phyloP scores from a whole-genome alignment of 441 rosid genomes.

The Populus hybrid region DNA sequence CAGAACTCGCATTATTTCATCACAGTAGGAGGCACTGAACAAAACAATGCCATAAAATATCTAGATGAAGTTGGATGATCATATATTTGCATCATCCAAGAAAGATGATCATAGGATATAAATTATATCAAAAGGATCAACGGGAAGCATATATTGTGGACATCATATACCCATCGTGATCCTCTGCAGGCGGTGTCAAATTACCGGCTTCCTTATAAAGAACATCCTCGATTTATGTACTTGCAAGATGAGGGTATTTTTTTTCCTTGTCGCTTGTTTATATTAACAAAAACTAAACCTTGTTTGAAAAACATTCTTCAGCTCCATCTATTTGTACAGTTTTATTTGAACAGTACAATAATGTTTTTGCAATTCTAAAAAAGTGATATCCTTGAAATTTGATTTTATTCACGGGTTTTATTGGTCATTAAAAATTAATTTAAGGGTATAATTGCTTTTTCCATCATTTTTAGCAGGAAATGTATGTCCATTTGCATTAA shows the following conservation, averaged over 20 bases:
- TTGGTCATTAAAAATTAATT: too few species aligned
- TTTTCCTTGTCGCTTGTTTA: too few species aligned
- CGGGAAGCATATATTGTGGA: background rate
- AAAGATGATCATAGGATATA: background rate
- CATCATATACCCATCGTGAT: background rate
- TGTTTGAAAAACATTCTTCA: too few species aligned
- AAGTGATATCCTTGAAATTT: too few species aligned
- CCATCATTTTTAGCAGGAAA: too few species aligned
- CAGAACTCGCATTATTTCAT: background rate
- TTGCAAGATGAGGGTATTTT: background rate
- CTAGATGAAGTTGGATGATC: background rate
- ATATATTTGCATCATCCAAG: background rate
- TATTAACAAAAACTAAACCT: too few species aligned
- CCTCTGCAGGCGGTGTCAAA: background rate
- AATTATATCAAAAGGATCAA: background rate
- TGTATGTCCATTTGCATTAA: too few species aligned
- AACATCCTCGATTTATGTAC: background rate
- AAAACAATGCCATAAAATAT: constrained; percentile 4
- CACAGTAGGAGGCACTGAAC: constrained; percentile 20
- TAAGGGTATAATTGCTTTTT: too few species aligned
- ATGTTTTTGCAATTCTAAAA: too few species aligned
- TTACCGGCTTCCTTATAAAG: background rate
- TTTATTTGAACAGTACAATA: too few species aligned
- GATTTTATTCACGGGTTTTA: too few species aligned
- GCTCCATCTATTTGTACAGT: too few species aligned